A percentile compares a stretch with the other conserved stretches of the same genome.
Conservation (phyloP, 2,329 filamentous ascomycete species). For the Calonectria pseudoreteaudii region DNA sequence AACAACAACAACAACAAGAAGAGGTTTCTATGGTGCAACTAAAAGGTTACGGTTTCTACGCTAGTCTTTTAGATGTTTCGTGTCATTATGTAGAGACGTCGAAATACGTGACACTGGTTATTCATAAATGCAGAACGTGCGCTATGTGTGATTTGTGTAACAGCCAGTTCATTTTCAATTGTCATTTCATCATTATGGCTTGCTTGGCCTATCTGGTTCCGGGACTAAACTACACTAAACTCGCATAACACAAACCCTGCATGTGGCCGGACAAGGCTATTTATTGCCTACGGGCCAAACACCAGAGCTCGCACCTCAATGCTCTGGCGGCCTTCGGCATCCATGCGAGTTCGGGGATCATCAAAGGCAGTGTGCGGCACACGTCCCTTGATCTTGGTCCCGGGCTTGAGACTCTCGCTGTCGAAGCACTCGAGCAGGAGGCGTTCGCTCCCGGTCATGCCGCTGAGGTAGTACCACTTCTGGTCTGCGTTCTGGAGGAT, state of each 20-base stretch:
- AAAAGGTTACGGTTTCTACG: constrained; percentile 25
- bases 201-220: background rate
- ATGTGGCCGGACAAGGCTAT: background rate
- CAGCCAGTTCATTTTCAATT: constrained; percentile 1
- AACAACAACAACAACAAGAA: constrained; percentile 2
- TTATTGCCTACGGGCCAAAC: constrained; percentile 69
- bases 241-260: background rate
- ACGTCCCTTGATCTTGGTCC: constrained; percentile 64
- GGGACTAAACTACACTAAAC: background rate
- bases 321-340: constrained; percentile 81
- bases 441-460: constrained; percentile 80
- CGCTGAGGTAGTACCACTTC: constrained; percentile 84
- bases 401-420: constrained; percentile 66
- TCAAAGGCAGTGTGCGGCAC: constrained; percentile 83
- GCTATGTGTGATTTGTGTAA: background rate
- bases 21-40: background rate
- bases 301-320: constrained; percentile 91
- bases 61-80: constrained; percentile 6
- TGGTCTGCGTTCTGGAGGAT: constrained; percentile 72
- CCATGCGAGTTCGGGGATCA: constrained; percentile 77
- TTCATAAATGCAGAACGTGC: constrained; percentile 19
- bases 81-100: constrained; percentile 36
- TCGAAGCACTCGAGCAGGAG: constrained; percentile 85
- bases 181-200: constrained; percentile 4
- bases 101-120: constrained; percentile 29